phyloP scores from a whole-genome alignment of 2,329 filamentous ascomycete species.

The Diaporthe ampelina region DNA sequence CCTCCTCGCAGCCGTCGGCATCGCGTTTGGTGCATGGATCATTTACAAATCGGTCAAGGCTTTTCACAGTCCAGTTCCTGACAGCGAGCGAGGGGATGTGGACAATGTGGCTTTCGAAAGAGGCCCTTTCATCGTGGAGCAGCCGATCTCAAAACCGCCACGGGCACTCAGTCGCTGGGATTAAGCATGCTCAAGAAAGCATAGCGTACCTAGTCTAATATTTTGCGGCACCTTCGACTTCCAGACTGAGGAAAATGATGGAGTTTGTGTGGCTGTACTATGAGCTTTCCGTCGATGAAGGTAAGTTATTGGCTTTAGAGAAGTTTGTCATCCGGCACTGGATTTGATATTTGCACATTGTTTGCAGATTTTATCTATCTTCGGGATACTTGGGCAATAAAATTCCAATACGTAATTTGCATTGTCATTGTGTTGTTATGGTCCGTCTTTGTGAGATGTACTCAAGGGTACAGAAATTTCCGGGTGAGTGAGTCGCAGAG shows the following conservation, averaged over 20 bases:
- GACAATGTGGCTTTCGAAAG: neutral
- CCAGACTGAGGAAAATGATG: neutral
- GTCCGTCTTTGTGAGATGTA: neutral
- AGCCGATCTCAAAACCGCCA: neutral
- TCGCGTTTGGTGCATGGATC: neutral
- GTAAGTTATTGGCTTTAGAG: neutral
- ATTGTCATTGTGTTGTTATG: neutral
- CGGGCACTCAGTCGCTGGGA: neutral
- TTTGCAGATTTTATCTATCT: neutral
- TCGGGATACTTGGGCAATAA: too few relatives aligned
- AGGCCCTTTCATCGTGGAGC: neutral
- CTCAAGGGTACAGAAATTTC: too few relatives aligned
- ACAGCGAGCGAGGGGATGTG: neutral
- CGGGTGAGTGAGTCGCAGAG: too few relatives aligned
- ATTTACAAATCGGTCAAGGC: neutral
- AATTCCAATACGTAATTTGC: neutral
- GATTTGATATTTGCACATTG: neutral
- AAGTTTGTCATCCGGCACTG: too few relatives aligned
- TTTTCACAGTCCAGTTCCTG: too few relatives aligned
- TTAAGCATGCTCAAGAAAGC: neutral
- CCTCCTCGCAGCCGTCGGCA: neutral
- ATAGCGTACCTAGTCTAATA: too few relatives aligned
- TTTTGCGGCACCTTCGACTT: accelerated
- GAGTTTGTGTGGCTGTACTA: neutral
- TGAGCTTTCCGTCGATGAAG: neutral